Evolutionary conservation across 352 stramenopile genomes (phyloP), one percentile per base, ranked within the genome.

Genomic region (Globisporangium canariense): DNA sequence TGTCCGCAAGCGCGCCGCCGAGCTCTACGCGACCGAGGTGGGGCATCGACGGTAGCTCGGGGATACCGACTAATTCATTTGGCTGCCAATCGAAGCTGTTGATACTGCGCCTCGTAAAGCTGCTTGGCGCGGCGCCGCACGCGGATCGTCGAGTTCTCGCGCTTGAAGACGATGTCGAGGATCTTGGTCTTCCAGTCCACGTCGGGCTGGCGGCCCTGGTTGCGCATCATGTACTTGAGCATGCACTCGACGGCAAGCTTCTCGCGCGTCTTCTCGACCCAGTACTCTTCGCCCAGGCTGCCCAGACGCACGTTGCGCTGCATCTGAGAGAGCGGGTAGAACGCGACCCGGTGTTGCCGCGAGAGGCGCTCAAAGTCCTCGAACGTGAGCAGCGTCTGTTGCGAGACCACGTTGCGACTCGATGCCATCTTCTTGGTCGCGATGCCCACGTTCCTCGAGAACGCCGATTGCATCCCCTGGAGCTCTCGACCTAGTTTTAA

Each of bases 321-420:
- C 51, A 88, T 65, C 60, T 73, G 71, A 2, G 88, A 54, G 3
- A 90, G 56, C 8, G 79, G 81, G 32, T 76, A 86, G 56, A 90
- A 88, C 0, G 78, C 74, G 25, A 83, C 68, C 14, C 65, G 69
- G 46, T 90, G 71, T 14, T 76, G 78, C 20, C 58, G 68, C 10
- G 79, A 77, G 16, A 90, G 70, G 25, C 73, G 65, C 56, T 85
- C 64, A 47, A 90, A 88, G 47, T 86, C 81, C 4, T 73, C 69
- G 53, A 90, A 88, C 18, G 69, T 76, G 20, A 81, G 47, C 5
- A 60, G 59, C 52, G 61, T 56, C 22, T 68, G 47, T 18, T 70
- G 51, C 43, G 51, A 46, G 43, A 74, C 5, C 30, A 79, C 25
- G 51, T 70, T 34, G 54, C 61, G 38, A 8, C 69, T 77, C 1